Conservation (phyloP, 805 yeast species). For the Hanseniaspora vineae region DNA sequence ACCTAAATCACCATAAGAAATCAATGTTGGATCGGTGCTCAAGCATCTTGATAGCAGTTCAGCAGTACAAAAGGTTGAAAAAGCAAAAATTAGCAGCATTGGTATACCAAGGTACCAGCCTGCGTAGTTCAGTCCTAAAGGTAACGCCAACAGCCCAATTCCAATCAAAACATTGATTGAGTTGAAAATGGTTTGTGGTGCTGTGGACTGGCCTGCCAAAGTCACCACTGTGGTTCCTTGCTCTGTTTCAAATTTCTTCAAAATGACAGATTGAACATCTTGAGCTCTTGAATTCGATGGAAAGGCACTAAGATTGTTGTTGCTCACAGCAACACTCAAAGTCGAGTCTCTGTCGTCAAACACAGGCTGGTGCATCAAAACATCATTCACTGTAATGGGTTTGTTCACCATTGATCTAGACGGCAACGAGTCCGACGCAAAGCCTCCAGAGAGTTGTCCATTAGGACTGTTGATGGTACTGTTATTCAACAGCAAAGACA, state of each 20-base stretch:
- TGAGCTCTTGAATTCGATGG: slow-evolving; percentile 23
- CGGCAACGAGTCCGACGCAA: too few species aligned
- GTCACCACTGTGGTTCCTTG: slow-evolving; percentile 62
- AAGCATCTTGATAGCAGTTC: slow-evolving; percentile 57
- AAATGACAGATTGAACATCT: slow-evolving; percentile 31
- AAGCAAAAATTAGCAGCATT: slow-evolving; percentile 46
- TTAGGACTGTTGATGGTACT: neutral
- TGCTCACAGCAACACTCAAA: neutral
- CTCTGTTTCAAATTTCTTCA: slow-evolving; percentile 33
- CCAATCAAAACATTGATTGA: slow-evolving; percentile 69
- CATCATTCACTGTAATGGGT: slow-evolving; percentile 6
- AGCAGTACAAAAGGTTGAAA: slow-evolving; percentile 67
- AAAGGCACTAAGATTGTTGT: slow-evolving; percentile 11
- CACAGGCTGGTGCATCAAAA: slow-evolving; percentile 1
- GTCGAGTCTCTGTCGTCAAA: neutral
- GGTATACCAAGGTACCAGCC: slow-evolving; percentile 62
- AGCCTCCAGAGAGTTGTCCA: too few species aligned
- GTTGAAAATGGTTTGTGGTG: slow-evolving; percentile 65
- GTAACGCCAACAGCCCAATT: slow-evolving; percentile 60
- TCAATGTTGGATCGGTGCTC: slow-evolving; percentile 66
- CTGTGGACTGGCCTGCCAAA: slow-evolving; percentile 71
- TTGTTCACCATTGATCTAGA: slow-evolving; percentile 5
- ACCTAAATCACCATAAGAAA: slow-evolving; percentile 83
- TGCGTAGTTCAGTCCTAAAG: slow-evolving; percentile 51
- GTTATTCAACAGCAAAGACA: slow-evolving; percentile 38